phyloP scores from a whole-genome alignment of 495 filamentous ascomycete genomes.

The Penicillium tannophilum region DNA sequence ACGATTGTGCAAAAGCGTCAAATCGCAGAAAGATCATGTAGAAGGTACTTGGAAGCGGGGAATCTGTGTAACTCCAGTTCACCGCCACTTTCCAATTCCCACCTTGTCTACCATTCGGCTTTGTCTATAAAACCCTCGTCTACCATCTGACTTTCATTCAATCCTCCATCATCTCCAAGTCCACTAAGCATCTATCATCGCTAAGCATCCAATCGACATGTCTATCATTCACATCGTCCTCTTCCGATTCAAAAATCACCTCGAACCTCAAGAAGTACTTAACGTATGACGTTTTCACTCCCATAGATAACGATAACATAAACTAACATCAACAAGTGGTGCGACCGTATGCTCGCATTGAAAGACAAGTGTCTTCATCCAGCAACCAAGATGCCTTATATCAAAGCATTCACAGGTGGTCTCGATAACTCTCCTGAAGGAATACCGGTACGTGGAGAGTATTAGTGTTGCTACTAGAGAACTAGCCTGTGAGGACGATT shows the following conservation, averaged over 20 bases:
- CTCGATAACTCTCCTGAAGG: slow-evolving; percentile 66
- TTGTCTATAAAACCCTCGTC: no score
- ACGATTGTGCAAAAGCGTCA: no score
- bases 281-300: slow-evolving; percentile 42
- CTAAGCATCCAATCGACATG: slow-evolving; percentile 30
- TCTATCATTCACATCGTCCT: slow-evolving; percentile 61
- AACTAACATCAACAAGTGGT: slow-evolving; percentile 21
- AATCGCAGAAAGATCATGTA: not conserved
- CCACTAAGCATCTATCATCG: not conserved
- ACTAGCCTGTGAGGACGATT: no score
- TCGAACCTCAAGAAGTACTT: slow-evolving; percentile 40
- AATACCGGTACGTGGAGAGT: slow-evolving; percentile 51
- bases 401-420: slow-evolving; percentile 60
- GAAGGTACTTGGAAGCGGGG: no score
- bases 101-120: no score
- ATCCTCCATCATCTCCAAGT: no score
- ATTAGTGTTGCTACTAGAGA: no score
- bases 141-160: no score
- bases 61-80: not conserved
- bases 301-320: not conserved
- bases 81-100: no score
- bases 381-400: slow-evolving; percentile 44
- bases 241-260: slow-evolving; percentile 59
- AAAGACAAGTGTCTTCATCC: slow-evolving; percentile 48
- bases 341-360: slow-evolving; percentile 38